phyloP scores from a whole-genome alignment of 345 rosid species.

The Passiflora organensis region DNA sequence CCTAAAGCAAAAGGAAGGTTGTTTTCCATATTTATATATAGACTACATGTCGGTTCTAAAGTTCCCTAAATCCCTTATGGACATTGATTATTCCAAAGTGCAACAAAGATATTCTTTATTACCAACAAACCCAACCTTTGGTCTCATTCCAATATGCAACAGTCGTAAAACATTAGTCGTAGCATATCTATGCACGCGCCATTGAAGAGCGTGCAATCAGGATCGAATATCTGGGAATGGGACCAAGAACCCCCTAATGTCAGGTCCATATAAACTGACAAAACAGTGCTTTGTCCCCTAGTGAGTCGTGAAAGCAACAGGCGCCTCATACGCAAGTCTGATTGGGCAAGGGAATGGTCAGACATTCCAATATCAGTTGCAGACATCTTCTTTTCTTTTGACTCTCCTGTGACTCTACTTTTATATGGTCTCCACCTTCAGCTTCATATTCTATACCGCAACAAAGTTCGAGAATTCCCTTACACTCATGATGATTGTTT shows the following conservation, averaged over 20 bases:
- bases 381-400: constrained; percentile 12
- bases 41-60: no score
- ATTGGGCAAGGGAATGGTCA: constrained; percentile 24
- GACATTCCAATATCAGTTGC: no score
- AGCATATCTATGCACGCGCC: constrained; percentile 25
- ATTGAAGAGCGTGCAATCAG: constrained; percentile 27
- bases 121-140: no score
- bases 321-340: no score
- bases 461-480: no score
- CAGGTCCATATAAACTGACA: constrained; percentile 43
- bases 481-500: constrained; percentile 2
- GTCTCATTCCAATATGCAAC: no score
- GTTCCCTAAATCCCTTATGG: no score
- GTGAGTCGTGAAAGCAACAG: constrained; percentile 26
- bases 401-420: not conserved
- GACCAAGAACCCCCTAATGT: constrained; percentile 10
- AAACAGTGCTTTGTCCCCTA: constrained; percentile 38
- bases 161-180: no score
- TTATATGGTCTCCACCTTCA: not conserved
- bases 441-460: constrained; percentile 2
- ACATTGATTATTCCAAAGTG: no score
- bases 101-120: no score
- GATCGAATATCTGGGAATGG: constrained; percentile 17
- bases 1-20: no score
- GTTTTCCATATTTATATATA: no score